These are phyloP conservation scores for Clonostachys rhizophaga DNA, from an alignment of 2,329 filamentous ascomycete genomes.

Conservation along the genomic window DNA sequence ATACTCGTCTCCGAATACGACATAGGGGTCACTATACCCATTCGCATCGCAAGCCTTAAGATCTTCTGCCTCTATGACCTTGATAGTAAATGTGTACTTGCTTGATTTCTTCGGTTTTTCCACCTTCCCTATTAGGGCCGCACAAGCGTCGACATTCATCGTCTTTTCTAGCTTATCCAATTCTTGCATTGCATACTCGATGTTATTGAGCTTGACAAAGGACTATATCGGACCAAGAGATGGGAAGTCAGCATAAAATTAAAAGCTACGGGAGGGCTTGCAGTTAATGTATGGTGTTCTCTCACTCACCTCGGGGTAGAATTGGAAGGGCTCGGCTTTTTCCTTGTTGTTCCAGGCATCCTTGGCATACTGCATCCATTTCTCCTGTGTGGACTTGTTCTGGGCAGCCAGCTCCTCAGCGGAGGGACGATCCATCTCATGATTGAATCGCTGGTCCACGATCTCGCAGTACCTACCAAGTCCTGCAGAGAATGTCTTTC, in stretches of 20 bases:
- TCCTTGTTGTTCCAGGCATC: slow-evolving; percentile 91
- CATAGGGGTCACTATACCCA: slow-evolving; percentile 92
- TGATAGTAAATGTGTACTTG: slow-evolving; percentile 97
- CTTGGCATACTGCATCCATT: slow-evolving; percentile 88
- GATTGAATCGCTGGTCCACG: slow-evolving; percentile 77
- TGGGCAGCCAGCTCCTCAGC: slow-evolving; percentile 80
- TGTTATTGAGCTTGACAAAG: slow-evolving; percentile 95
- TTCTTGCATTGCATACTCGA: slow-evolving; percentile 90
- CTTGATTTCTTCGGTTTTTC: slow-evolving; percentile 63
- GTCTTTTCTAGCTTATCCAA: slow-evolving; percentile 85
- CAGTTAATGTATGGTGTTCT: slow-evolving; percentile 2
- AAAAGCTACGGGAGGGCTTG: not conserved
- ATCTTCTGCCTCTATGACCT: slow-evolving; percentile 96
- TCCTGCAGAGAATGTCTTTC: slow-evolving; percentile 78
- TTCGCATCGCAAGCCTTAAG: slow-evolving; percentile 97
- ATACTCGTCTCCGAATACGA: slow-evolving; percentile 94
- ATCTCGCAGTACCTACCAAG: slow-evolving; percentile 89
- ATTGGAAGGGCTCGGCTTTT: slow-evolving; percentile 94
- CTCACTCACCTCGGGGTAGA: slow-evolving; percentile 77
- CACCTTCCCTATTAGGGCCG: slow-evolving; percentile 70
- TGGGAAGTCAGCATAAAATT: slow-evolving; percentile 14
- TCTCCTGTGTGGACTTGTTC: slow-evolving; percentile 80
- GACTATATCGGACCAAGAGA: slow-evolving; percentile 49
- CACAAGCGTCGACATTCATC: slow-evolving; percentile 89
- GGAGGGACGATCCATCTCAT: slow-evolving; percentile 89